A percentile compares a stretch with the other conserved stretches of the same genome.
Conservation (phyloP, 1,284 basidiomycete genomes). For the Paramarasmius palmivorus region DNA sequence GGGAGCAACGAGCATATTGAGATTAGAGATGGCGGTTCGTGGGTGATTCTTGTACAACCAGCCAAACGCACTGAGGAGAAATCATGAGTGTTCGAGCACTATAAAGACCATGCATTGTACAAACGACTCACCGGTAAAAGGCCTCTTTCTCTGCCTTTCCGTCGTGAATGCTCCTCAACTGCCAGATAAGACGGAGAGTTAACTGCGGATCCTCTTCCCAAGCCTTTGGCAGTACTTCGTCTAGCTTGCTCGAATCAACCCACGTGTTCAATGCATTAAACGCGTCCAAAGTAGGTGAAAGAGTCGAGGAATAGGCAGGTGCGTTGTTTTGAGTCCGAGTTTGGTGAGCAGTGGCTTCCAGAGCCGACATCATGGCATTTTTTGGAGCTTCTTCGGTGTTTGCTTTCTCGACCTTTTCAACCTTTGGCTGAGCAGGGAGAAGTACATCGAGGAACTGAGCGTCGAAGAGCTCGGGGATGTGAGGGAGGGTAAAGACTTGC, state of each 20-base stretch:
- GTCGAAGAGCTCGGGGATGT: constrained; percentile 52
- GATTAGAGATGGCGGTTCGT: constrained; percentile 60
- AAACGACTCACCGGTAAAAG: constrained; percentile 47
- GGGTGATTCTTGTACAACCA: constrained; percentile 68
- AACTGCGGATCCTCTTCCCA: constrained; percentile 54
- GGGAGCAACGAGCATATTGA: constrained; percentile 48
- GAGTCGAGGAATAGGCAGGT: constrained; percentile 47
- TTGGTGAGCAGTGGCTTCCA: constrained; percentile 38
- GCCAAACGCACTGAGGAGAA: constrained; percentile 45
- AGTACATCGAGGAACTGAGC: constrained; percentile 52
- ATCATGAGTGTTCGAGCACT: not conserved
- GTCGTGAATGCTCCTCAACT: constrained; percentile 60
- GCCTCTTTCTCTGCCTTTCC: constrained; percentile 54
- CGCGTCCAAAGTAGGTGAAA: constrained; percentile 50
- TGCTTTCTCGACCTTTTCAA: not conserved
- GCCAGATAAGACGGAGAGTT: constrained; percentile 63
- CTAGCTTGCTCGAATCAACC: constrained; percentile 25
- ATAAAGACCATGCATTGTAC: constrained; percentile 3
- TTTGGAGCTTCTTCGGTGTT: constrained; percentile 13
- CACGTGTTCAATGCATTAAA: constrained; percentile 40
- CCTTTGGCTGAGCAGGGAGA: constrained; percentile 31
- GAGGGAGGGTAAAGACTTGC: constrained; percentile 40
- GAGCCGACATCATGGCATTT: constrained; percentile 55
- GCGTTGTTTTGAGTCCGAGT: constrained; percentile 48
- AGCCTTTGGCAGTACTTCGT: constrained; percentile 37